Percentiles rank a stretch among this genome's conserved stretches.
phyloP scores from a whole-genome alignment of 2,329 filamentous ascomycete genomes.

The Juglanconis oblonga region DNA sequence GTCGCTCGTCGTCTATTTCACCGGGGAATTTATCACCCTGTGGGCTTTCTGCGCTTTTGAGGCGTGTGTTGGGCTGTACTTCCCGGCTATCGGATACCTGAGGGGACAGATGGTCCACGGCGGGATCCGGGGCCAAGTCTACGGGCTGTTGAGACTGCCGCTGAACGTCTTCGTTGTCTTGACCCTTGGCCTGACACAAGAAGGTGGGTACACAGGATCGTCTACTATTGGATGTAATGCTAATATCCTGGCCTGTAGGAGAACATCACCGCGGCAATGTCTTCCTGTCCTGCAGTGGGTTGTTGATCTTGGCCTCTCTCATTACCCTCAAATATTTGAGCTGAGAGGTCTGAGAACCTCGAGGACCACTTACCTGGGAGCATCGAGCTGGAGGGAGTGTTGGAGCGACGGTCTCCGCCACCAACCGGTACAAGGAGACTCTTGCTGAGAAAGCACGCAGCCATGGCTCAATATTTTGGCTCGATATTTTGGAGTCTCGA shows the following conservation, averaged over 20 bases:
- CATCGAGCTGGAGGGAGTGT: too few species aligned
- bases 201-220: conserved; percentile 29
- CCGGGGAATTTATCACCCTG: conserved; percentile 42
- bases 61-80: conserved; percentile 56
- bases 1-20: conserved; percentile 38
- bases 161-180: conserved; percentile 53
- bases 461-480: too few species aligned
- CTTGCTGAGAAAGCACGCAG: too few species aligned
- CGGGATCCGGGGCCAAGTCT: conserved; percentile 49
- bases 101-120: conserved; percentile 55
- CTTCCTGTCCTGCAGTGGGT: conserved; percentile 22
- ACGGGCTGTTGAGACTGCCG: conserved; percentile 55
- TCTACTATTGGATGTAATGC: not conserved
- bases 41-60: conserved; percentile 58
- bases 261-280: conserved; percentile 28
- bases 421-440: too few species aligned
- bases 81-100: conserved; percentile 51
- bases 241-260: conserved; percentile 17
- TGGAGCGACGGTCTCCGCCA: too few species aligned
- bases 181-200: conserved; percentile 42
- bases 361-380: too few species aligned
- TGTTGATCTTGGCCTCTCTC: conserved; percentile 8
- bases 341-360: not conserved
- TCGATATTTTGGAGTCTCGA: too few species aligned
- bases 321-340: not conserved